Conservation (phyloP, 2,329 filamentous ascomycete genomes). For the Blastomyces gilchristii region DNA sequence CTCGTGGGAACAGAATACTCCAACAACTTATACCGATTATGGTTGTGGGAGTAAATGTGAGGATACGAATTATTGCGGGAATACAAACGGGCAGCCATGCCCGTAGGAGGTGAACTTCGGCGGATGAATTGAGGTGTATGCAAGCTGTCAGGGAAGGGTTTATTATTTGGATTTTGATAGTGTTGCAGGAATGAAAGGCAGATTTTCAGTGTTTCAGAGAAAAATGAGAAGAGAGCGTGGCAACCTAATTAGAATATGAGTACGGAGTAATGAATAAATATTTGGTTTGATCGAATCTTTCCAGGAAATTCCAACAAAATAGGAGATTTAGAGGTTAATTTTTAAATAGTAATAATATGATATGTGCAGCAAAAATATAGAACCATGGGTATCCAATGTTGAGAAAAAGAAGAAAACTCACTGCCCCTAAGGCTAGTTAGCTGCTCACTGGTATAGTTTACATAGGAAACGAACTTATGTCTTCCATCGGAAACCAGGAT, state of each 20-base stretch:
- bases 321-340: not conserved
- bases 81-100: not conserved
- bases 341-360: not conserved
- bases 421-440: not conserved
- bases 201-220: not conserved
- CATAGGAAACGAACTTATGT: conserved; percentile 19
- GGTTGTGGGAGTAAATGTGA: conserved; percentile 3
- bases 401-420: not conserved
- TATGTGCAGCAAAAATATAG: not conserved
- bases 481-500: conserved; percentile 56
- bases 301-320: not conserved
- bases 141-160: not conserved
- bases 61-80: conserved; percentile 1
- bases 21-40: conserved; percentile 4
- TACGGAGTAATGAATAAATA: not conserved
- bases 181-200: not conserved
- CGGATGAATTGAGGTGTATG: not conserved
- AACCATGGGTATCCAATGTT: not conserved
- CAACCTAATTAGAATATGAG: not conserved
- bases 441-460: not conserved
- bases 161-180: not conserved
- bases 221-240: not conserved
- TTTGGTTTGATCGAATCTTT: not conserved
- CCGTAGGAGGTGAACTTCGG: not conserved
- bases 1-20: conserved; percentile 3